A percentile compares a stretch with the other conserved stretches of the same genome.
phyloP scores from a whole-genome alignment of 257 asterid species.

The Osmanthus fragrans region DNA sequence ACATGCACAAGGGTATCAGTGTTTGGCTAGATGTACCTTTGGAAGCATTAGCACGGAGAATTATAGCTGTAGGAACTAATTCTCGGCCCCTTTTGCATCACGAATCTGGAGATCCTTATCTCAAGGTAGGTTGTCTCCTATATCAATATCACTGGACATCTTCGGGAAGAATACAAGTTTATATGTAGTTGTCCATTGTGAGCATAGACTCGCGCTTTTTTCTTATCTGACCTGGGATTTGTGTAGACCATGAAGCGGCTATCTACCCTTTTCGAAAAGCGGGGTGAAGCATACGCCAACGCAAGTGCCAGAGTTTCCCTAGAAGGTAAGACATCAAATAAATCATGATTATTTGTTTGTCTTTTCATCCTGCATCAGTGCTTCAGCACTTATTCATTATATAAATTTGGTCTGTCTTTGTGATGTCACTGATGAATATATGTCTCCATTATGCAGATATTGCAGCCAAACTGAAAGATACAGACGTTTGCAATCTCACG shows the following conservation, averaged over 20 bases:
- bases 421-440: constrained; percentile 2
- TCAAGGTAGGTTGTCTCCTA: constrained; percentile 40
- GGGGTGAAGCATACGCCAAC: constrained; percentile 79
- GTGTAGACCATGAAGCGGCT: constrained; percentile 70
- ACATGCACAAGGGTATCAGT: constrained; percentile 80
- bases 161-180: background rate
- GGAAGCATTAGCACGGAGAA: constrained; percentile 85
- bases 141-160: background rate
- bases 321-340: constrained; percentile 52
- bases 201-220: background rate
- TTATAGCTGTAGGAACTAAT: constrained; percentile 65
- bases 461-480: constrained; percentile 54
- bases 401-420: background rate
- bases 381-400: background rate
- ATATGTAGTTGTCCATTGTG: background rate
- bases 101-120: constrained; percentile 73
- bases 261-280: constrained; percentile 57
- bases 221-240: constrained; percentile 8
- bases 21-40: constrained; percentile 93
- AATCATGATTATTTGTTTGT: background rate
- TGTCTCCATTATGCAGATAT: constrained; percentile 42
- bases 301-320: constrained; percentile 73
- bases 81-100: constrained; percentile 79
- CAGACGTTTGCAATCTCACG: constrained; percentile 60
- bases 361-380: background rate